These are phyloP conservation scores for Tilletia horrida DNA, from an alignment of 1,284 basidiomycete genomes.

Conservation along the genomic window DNA sequence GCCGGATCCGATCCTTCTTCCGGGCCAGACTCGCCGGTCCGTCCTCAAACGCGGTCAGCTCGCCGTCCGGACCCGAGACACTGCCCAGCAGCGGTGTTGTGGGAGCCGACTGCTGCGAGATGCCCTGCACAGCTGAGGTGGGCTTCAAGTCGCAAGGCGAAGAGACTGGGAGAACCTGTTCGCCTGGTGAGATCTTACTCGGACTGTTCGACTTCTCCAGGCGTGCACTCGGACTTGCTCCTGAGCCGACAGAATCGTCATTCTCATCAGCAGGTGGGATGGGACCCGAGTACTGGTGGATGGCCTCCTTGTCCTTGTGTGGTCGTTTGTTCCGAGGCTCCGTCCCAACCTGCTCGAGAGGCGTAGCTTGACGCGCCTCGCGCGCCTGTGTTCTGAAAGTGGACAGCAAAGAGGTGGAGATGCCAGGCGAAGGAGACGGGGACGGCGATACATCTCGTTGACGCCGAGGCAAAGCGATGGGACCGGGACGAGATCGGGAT, in stretches of 20 bases:
- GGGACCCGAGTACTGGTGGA: neutral
- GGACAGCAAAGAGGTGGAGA: neutral
- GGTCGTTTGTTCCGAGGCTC: constrained; percentile 5
- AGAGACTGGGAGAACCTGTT: too few species aligned
- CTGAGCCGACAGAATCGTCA: too few species aligned
- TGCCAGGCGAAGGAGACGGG: neutral
- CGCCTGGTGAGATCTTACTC: too few species aligned
- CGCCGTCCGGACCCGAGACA: neutral
- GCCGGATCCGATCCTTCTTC: constrained; percentile 5
- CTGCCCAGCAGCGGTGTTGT: neutral
- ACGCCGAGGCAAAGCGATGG: neutral
- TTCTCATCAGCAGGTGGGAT: neutral
- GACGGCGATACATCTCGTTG: neutral
- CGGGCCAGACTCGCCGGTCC: constrained; percentile 9
- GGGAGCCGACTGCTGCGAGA: neutral
- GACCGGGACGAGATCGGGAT: too few species aligned
- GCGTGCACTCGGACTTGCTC: neutral
- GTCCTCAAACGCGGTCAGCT: neutral
- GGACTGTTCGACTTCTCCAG: neutral
- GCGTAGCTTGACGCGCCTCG: neutral
- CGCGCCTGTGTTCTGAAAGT: neutral
- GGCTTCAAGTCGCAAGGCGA: too few species aligned
- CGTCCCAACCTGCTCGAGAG: neutral
- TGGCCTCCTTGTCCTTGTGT: constrained; percentile 1
- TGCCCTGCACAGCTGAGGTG: neutral